phyloP scores from a whole-genome alignment of 371 early-diverging fungal species.

The Mucor piriformis region DNA sequence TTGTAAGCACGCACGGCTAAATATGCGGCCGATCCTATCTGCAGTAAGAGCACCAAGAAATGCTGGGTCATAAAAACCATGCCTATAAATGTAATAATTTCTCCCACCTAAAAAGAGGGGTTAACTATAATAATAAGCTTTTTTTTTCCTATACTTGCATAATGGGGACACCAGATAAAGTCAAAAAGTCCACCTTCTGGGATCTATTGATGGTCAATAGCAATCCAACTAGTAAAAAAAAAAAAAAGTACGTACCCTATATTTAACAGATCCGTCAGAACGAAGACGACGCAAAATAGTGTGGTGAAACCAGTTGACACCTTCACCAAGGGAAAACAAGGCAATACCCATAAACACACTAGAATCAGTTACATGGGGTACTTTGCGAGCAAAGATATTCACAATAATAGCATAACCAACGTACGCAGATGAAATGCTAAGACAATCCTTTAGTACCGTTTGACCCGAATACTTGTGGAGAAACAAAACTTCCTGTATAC shows the following conservation, averaged over 20 bases:
- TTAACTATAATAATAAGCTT: no score
- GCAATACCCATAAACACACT: conserved; percentile 8
- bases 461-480: conserved; percentile 44
- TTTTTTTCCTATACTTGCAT: no score
- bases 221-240: no score
- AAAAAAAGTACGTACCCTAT: conserved; percentile 23
- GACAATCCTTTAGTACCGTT: conserved; percentile 14
- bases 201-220: conserved; percentile 27
- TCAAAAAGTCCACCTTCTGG: conserved; percentile 35
- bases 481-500: conserved; percentile 35
- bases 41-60: conserved; percentile 21
- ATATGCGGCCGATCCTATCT: conserved; percentile 27
- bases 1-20: conserved; percentile 33
- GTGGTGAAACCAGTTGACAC: conserved; percentile 41
- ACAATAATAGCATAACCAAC: conserved; percentile 6
- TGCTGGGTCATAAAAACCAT: conserved; percentile 35
- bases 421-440: conserved; percentile 31
- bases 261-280: conserved; percentile 21
- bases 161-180: conserved; percentile 50
- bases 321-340: conserved; percentile 35
- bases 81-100: conserved; percentile 35
- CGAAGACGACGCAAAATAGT: conserved; percentile 31
- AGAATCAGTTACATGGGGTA: not conserved
- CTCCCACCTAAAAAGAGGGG: conserved; percentile 33
- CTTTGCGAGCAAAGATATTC: conserved; percentile 14